phyloP scores from a whole-genome alignment of 176 grass and related monocot genomes.

The Puya raimondii region DNA sequence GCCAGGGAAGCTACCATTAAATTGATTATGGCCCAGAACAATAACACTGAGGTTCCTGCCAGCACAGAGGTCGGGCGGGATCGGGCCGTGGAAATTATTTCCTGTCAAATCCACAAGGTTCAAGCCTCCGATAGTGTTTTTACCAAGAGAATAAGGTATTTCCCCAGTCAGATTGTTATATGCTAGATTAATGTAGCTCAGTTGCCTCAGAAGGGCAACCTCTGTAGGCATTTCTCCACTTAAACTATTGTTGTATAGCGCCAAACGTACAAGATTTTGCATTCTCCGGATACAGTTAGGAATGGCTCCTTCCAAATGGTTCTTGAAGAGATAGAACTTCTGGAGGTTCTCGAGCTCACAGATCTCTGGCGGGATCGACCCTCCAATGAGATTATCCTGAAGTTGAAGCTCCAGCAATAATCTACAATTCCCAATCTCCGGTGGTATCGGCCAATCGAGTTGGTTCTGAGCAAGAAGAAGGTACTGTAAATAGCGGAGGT shows the following conservation, averaged over 20 bases:
- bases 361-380: slow-evolving; percentile 34
- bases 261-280: slow-evolving; percentile 26
- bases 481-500: slow-evolving; percentile 25
- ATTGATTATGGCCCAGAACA: slow-evolving; percentile 33
- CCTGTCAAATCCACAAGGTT: slow-evolving; percentile 28
- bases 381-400: slow-evolving; percentile 37
- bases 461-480: slow-evolving; percentile 25
- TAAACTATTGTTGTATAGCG: slow-evolving; percentile 30
- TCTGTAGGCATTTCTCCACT: slow-evolving; percentile 34
- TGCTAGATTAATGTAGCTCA: slow-evolving; percentile 31
- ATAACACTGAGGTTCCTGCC: slow-evolving; percentile 34
- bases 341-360: slow-evolving; percentile 14
- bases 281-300: slow-evolving; percentile 29
- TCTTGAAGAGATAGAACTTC: slow-evolving; percentile 31
- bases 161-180: slow-evolving; percentile 33
- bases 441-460: slow-evolving; percentile 26
- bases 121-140: slow-evolving; percentile 35
- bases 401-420: slow-evolving; percentile 36
- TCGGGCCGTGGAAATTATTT: slow-evolving; percentile 34
- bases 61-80: slow-evolving; percentile 37
- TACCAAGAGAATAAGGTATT: slow-evolving; percentile 34
- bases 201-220: slow-evolving; percentile 33
- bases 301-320: slow-evolving; percentile 30
- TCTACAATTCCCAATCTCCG: slow-evolving; percentile 25
- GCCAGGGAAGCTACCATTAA: slow-evolving; percentile 24